Conservation (phyloP, 257 asterid species). For the Capsicum baccatum region DNA sequence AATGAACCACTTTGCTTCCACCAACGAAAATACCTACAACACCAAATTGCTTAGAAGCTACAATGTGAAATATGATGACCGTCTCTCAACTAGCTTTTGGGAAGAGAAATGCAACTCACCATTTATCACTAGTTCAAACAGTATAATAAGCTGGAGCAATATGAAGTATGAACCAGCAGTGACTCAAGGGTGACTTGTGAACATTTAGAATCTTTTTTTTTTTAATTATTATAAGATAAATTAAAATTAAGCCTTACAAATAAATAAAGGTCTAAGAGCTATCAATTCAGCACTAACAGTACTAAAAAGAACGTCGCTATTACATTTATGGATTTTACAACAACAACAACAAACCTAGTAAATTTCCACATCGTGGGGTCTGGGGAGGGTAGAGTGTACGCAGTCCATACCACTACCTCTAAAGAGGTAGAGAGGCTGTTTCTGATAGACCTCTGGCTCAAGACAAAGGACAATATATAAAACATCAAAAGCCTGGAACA, state of each 20-base stretch:
- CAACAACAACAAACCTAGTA: too few relatives aligned
- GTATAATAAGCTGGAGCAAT: background rate
- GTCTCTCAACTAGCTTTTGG: background rate
- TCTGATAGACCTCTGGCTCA: too few relatives aligned
- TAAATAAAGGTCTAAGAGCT: background rate
- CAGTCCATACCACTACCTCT: too few relatives aligned
- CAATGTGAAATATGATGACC: conserved; percentile 2
- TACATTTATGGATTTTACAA: background rate
- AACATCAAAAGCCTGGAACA: too few relatives aligned
- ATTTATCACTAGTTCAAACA: background rate
- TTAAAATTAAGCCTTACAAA: too few relatives aligned
- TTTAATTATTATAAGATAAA: too few relatives aligned
- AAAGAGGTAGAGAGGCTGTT: too few relatives aligned
- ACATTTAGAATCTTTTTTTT: background rate
- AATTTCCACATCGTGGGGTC: too few relatives aligned
- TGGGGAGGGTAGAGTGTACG: too few relatives aligned
- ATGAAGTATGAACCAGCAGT: conserved; percentile 22
- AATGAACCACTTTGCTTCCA: conserved; percentile 89
- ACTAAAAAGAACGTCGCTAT: background rate
- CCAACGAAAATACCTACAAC: conserved; percentile 83
- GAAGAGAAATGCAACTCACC: background rate
- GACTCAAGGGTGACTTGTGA: background rate
- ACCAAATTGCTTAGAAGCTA: conserved; percentile 1
- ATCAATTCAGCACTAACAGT: background rate
- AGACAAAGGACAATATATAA: too few relatives aligned